phyloP scores from a whole-genome alignment of 1,284 basidiomycete species.

The Apiotrichum porosum region DNA sequence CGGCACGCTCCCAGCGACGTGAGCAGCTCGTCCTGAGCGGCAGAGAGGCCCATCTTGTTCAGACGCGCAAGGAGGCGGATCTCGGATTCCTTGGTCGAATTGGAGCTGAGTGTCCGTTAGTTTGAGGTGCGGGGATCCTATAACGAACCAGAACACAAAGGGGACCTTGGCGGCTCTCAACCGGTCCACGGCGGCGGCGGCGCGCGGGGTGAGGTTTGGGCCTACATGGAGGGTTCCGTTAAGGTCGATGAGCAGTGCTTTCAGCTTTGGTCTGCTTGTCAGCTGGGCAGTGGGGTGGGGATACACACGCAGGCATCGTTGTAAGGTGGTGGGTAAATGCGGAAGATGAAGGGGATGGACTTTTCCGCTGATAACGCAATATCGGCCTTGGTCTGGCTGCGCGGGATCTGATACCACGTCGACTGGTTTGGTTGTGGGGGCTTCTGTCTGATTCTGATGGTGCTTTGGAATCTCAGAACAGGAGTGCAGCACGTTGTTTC shows the following conservation, averaged over 20 bases:
- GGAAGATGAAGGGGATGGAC: no score
- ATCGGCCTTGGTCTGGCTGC: no score
- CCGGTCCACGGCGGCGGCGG: constrained; percentile 54
- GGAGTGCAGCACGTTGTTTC: no score
- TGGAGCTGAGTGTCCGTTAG: constrained; percentile 35
- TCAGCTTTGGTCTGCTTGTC: constrained; percentile 19
- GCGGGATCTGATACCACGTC: no score
- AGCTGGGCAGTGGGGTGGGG: no score
- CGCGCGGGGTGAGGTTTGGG: constrained; percentile 52
- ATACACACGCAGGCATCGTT: no score
- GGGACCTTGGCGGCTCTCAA: constrained; percentile 54
- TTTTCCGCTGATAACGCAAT: no score
- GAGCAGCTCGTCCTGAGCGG: constrained; percentile 54
- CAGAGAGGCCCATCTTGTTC: constrained; percentile 54
- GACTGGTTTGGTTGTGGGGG: no score
- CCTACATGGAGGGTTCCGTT: constrained; percentile 65
- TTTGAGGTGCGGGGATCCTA: neutral
- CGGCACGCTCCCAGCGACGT: constrained; percentile 62
- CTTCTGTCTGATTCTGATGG: no score
- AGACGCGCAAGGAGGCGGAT: constrained; percentile 51
- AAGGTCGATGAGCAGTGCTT: constrained; percentile 61
- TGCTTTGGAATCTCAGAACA: no score
- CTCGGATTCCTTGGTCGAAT: constrained; percentile 55
- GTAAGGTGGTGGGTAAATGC: no score
- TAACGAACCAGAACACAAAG: constrained; percentile 61